These are phyloP conservation scores for Echites panduratus DNA, from an alignment of 257 asterid genomes.

Conservation along the genomic window DNA sequence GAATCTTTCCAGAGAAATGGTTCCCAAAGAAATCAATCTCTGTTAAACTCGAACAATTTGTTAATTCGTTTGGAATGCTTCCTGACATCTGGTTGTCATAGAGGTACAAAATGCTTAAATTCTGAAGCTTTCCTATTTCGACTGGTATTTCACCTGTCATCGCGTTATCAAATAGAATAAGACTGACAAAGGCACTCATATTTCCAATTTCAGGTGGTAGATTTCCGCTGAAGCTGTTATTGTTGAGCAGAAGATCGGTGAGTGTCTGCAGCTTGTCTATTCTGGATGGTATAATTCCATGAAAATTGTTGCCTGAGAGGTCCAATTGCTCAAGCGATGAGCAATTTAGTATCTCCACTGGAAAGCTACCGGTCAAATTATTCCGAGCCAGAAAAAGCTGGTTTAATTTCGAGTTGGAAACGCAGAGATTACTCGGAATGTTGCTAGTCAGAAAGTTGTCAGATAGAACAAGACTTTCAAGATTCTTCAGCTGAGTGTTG, in stretches of 20 bases:
- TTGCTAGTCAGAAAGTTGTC: constrained; percentile 43
- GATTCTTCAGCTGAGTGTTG: constrained; percentile 40
- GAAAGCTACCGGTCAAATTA: constrained; percentile 55
- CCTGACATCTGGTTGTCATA: constrained; percentile 80
- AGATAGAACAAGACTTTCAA: constrained; percentile 43
- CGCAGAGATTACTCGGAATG: constrained; percentile 43
- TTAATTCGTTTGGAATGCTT: constrained; percentile 57
- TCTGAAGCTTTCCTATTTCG: constrained; percentile 65
- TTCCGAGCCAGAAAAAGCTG: constrained; percentile 52
- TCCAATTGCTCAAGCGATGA: constrained; percentile 59
- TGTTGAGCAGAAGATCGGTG: constrained; percentile 80
- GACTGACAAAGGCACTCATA: constrained; percentile 42
- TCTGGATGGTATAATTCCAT: constrained; percentile 45
- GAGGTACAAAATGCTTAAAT: constrained; percentile 46
- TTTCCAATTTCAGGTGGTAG: constrained; percentile 68
- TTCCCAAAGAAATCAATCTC: constrained; percentile 77
- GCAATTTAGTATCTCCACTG: constrained; percentile 48
- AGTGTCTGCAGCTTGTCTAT: constrained; percentile 46
- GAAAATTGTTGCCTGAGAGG: constrained; percentile 61
- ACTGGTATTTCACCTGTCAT: constrained; percentile 56
- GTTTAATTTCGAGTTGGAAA: constrained; percentile 30
- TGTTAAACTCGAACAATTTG: constrained; percentile 55
- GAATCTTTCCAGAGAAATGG: constrained; percentile 60
- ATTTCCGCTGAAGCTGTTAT: constrained; percentile 65
- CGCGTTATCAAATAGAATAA: constrained; percentile 64